Conservation (phyloP, 208 protist species). For the Crithidia expoeki region DNA sequence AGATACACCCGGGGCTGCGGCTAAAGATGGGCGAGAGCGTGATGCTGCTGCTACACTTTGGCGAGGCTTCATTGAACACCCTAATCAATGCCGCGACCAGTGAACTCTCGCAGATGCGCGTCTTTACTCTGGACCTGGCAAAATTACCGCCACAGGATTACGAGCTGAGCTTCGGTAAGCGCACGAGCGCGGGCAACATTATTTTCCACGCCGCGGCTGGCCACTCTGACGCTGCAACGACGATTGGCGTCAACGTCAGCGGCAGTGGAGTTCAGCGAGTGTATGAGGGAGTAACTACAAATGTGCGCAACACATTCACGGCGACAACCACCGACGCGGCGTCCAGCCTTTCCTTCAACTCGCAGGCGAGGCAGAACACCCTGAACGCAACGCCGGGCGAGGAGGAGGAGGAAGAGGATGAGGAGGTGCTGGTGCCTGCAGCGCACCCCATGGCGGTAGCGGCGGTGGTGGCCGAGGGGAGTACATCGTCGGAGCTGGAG, state of each 20-base stretch:
- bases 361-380: neutral
- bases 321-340: too few species aligned
- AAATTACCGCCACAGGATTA: slow-evolving; percentile 60
- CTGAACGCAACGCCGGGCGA: neutral
- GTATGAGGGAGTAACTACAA: too few species aligned
- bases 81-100: slow-evolving; percentile 45
- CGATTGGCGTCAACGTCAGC: too few species aligned
- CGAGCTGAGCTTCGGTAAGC: slow-evolving; percentile 17
- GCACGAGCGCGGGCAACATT: neutral
- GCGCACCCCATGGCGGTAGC: slow-evolving; percentile 18
- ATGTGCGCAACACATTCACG: too few species aligned
- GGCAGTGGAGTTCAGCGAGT: too few species aligned
- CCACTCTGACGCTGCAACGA: neutral
- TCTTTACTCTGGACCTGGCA: slow-evolving; percentile 70
- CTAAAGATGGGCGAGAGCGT: slow-evolving; percentile 65
- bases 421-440: slow-evolving; percentile 35
- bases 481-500: slow-evolving; percentile 13
- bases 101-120: slow-evolving; percentile 56
- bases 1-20: slow-evolving; percentile 23
- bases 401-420: slow-evolving; percentile 43
- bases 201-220: neutral
- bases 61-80: slow-evolving; percentile 26
- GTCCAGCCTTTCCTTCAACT: neutral
- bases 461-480: slow-evolving; percentile 9
- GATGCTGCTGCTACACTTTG: slow-evolving; percentile 58